phyloP scores from a whole-genome alignment of 108 stramenopile species.

The Skeletonema potamos region DNA sequence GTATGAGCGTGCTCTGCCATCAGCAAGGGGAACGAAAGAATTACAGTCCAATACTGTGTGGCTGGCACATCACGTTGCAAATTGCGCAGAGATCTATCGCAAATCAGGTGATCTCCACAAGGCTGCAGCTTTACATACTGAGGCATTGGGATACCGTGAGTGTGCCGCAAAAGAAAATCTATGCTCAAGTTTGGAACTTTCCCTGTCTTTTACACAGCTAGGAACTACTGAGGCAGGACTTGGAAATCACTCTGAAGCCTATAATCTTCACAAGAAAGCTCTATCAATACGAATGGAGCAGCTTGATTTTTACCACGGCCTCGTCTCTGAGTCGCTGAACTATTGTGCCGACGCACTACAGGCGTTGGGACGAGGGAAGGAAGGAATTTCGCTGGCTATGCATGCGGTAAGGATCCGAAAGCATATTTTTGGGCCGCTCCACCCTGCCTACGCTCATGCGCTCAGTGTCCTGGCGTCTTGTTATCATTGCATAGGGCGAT shows the following conservation, averaged over 20 bases:
- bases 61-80: constrained; percentile 37
- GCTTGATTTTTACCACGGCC: constrained; percentile 33
- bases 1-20: constrained; percentile 33
- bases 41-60: constrained; percentile 21
- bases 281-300: constrained; percentile 22
- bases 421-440: constrained; percentile 21
- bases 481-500: constrained; percentile 27
- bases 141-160: constrained; percentile 31
- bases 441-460: constrained; percentile 48
- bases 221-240: constrained; percentile 33
- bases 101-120: constrained; percentile 26
- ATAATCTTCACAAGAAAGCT: constrained; percentile 31
- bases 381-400: constrained; percentile 33
- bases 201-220: constrained; percentile 38
- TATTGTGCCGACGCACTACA: constrained; percentile 41
- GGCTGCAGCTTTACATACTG: constrained; percentile 27
- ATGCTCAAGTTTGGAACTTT: constrained; percentile 34
- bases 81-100: constrained; percentile 32
- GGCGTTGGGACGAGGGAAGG: constrained; percentile 28
- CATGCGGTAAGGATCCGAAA: constrained; percentile 42
- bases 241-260: constrained; percentile 9
- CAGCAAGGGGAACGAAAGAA: constrained; percentile 14
- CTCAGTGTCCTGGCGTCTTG: constrained; percentile 41
- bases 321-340: constrained; percentile 44
- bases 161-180: constrained; percentile 20